A percentile compares a stretch with the other conserved stretches of the same genome.
Conservation (phyloP, 768 basidiomycete species). For the Auricularia sp. region DNA sequence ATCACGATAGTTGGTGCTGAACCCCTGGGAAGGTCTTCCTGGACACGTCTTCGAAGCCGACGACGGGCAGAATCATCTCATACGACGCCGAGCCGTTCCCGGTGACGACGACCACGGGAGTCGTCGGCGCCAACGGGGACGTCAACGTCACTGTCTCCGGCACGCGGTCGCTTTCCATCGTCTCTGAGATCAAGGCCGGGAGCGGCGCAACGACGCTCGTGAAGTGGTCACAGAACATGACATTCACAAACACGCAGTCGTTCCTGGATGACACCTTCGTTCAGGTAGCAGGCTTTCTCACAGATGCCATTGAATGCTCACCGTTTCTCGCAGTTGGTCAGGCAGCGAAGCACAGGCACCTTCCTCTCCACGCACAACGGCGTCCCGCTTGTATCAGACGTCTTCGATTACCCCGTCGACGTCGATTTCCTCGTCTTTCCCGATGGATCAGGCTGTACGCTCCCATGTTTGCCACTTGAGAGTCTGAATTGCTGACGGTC, state of each 20-base stretch:
- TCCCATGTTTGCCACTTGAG: neutral
- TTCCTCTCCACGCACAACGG: slow-evolving; percentile 41
- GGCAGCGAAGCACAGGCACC: slow-evolving; percentile 39
- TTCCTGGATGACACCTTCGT: slow-evolving; percentile 37
- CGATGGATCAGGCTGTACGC: slow-evolving; percentile 19
- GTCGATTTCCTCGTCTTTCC: slow-evolving; percentile 27
- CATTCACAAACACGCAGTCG: slow-evolving; percentile 53
- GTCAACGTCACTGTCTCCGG: slow-evolving; percentile 56
- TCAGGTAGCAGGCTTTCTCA: slow-evolving; percentile 22
- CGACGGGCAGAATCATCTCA: slow-evolving; percentile 54
- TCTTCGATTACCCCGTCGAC: slow-evolving; percentile 43
- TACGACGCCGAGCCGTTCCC: slow-evolving; percentile 56
- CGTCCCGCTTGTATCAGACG: slow-evolving; percentile 33
- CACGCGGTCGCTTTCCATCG: slow-evolving; percentile 45
- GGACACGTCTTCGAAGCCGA: slow-evolving; percentile 36
- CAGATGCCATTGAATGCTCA: neutral
- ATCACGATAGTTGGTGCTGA: neutral
- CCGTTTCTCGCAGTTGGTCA: slow-evolving; percentile 28
- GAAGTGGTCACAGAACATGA: slow-evolving; percentile 47
- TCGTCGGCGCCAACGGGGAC: slow-evolving; percentile 29
- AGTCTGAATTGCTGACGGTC: neutral
- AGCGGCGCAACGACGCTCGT: slow-evolving; percentile 48
- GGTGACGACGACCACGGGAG: slow-evolving; percentile 31
- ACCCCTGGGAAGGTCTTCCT: neutral
- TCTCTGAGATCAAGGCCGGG: slow-evolving; percentile 49